A percentile compares a stretch with the other conserved stretches of the same genome.
These are phyloP conservation scores for Claviceps citrina DNA, from an alignment of 2,329 filamentous ascomycete species.

Conservation along the genomic window DNA sequence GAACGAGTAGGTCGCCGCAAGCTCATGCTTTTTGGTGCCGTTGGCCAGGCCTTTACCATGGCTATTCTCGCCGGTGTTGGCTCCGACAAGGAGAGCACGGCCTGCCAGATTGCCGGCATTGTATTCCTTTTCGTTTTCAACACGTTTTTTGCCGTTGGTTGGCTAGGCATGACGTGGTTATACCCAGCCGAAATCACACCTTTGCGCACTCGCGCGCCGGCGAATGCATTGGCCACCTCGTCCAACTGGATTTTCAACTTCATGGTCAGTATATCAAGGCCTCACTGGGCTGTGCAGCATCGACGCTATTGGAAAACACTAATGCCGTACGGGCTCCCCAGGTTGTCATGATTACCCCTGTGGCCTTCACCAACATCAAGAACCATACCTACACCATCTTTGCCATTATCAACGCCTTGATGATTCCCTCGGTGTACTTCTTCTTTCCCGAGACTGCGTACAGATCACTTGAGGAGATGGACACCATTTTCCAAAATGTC, in stretches of 20 bases:
- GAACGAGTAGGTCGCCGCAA: conserved; percentile 52
- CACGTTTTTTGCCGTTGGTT: conserved; percentile 43
- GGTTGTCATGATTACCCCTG: conserved; percentile 47
- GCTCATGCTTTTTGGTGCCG: conserved; percentile 56
- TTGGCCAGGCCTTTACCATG: conserved; percentile 49
- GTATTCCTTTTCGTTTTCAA: conserved; percentile 51
- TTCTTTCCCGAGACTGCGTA: conserved; percentile 52
- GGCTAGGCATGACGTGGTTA: conserved; percentile 45
- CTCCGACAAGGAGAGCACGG: conserved; percentile 30
- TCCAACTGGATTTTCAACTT: conserved; percentile 51
- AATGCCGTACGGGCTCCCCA: no score
- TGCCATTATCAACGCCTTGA: conserved; percentile 47
- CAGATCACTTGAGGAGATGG: conserved; percentile 51
- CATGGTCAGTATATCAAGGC: conserved; percentile 19
- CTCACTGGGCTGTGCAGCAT: neutral
- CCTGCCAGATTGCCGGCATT: conserved; percentile 43
- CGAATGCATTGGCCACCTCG: conserved; percentile 38
- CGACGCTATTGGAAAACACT: no score
- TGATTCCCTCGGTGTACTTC: conserved; percentile 42
- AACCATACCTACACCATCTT: conserved; percentile 52
- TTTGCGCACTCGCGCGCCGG: conserved; percentile 48
- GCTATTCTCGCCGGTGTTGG: conserved; percentile 43
- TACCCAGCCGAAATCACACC: conserved; percentile 54
- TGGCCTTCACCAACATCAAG: conserved; percentile 40
- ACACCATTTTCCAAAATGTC: conserved; percentile 45